Evolutionary conservation across 2,329 filamentous ascomycete genomes (phyloP).

Genomic region (Torrubiella hemipterigena): DNA sequence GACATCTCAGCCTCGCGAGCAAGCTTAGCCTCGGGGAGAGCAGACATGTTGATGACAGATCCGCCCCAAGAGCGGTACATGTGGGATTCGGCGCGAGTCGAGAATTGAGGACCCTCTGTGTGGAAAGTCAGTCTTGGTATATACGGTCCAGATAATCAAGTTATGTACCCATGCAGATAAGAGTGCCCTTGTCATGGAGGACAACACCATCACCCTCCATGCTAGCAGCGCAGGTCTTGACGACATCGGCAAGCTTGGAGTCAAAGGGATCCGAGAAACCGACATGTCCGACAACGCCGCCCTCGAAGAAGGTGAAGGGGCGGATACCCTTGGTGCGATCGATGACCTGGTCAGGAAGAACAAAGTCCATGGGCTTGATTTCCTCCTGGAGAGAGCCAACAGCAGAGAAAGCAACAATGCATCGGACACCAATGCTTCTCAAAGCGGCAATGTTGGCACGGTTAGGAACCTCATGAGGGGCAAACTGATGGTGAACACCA

Average conservation of each 20-base stretch:
- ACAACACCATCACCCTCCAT: conserved; percentile 76
- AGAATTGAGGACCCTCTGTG: conserved; percentile 93
- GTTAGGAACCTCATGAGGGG: conserved; percentile 88
- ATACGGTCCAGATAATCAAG: conserved; percentile 7
- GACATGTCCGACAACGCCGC: conserved; percentile 84
- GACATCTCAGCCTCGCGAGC: conserved; percentile 91
- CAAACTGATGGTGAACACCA: conserved; percentile 75
- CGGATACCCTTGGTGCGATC: conserved; percentile 93
- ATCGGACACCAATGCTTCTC: conserved; percentile 76
- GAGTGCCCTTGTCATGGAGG: conserved; percentile 70
- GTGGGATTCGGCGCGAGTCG: conserved; percentile 86
- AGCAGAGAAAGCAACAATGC: conserved; percentile 87
- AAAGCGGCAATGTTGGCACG: conserved; percentile 98
- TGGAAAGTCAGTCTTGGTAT: not conserved
- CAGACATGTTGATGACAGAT: conserved; percentile 96
- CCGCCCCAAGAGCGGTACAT: conserved; percentile 93
- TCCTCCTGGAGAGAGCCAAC: conserved; percentile 87
- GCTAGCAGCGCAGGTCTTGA: conserved; percentile 61
- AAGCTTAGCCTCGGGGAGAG: conserved; percentile 88
- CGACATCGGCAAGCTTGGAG: conserved; percentile 59
- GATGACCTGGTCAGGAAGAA: conserved; percentile 91
- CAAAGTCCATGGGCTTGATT: conserved; percentile 92
- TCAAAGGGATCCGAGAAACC: conserved; percentile 97
- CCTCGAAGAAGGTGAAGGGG: conserved; percentile 92
- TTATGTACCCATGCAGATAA: conserved; percentile 79